These are phyloP conservation scores for Colletotrichum liriopes DNA, from an alignment of 2,329 filamentous ascomycete genomes.

Conservation along the genomic window DNA sequence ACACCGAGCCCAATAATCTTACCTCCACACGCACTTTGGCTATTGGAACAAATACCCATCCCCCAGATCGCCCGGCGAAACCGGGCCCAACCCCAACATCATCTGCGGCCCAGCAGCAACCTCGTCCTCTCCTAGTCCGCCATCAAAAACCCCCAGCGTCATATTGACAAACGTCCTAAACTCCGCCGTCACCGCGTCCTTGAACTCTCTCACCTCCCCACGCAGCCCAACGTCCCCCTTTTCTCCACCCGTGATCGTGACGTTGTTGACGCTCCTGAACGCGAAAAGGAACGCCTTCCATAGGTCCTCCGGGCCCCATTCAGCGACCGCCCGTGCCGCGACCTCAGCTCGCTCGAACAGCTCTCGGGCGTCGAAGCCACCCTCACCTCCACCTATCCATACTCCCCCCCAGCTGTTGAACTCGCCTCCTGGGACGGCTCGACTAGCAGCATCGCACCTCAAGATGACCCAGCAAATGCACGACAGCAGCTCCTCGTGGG, in stretches of 20 bases:
- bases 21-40: no score
- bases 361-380: neutral
- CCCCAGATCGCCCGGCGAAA: no score
- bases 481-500: constrained; percentile 15
- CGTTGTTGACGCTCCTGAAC: neutral
- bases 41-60: no score
- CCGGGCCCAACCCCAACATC: no score
- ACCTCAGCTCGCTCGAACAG: neutral
- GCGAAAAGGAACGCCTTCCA: neutral
- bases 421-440: neutral
- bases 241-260: neutral
- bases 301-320: neutral
- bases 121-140: no score
- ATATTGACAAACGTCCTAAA: neutral
- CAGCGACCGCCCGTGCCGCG: neutral
- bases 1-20: no score
- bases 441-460: neutral
- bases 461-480: constrained; percentile 22
- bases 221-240: neutral
- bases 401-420: neutral
- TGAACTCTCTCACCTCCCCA: neutral
- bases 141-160: neutral
- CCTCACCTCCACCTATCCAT: neutral
- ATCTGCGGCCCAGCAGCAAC: no score
- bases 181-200: no score